These are phyloP conservation scores for Paxillus involutus DNA, from an alignment of 768 basidiomycete genomes.

Conservation along the genomic window DNA sequence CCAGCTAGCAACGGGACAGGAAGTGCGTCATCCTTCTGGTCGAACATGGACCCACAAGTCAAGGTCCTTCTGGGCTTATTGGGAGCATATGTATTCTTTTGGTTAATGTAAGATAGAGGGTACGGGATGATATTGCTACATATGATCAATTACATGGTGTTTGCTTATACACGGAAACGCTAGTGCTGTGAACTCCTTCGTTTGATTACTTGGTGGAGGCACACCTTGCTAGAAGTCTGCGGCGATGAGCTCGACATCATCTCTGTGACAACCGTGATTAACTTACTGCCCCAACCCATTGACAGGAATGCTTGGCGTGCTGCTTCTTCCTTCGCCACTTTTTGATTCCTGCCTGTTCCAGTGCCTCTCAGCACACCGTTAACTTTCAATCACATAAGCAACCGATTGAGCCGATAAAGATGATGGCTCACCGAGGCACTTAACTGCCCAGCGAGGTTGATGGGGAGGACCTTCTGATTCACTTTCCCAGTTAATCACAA, in stretches of 20 bases:
- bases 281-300: conserved; percentile 51
- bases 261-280: not conserved
- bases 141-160: not conserved
- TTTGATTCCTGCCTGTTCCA: conserved; percentile 59
- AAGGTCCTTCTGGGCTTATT: conserved; percentile 63
- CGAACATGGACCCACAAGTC: conserved; percentile 63
- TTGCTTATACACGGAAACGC: not conserved
- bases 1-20: conserved; percentile 34
- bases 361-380: conserved; percentile 47
- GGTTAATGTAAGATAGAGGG: conserved; percentile 32
- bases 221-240: conserved; percentile 13
- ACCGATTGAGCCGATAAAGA: not conserved
- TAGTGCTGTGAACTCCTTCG: not conserved
- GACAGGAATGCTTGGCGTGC: conserved; percentile 52
- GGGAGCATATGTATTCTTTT: conserved; percentile 61
- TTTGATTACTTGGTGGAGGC: not conserved
- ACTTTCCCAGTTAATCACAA: conserved; percentile 46
- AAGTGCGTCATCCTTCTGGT: conserved; percentile 36
- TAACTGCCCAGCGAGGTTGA: conserved; percentile 56
- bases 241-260: not conserved
- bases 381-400: conserved; percentile 37
- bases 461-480: conserved; percentile 51
- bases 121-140: not conserved
- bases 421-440: conserved; percentile 47
- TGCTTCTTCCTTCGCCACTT: conserved; percentile 69